Base-by-base conservation (phyloP, 768 basidiomycete genomes). In the Serendipita vermifera region DNA sequence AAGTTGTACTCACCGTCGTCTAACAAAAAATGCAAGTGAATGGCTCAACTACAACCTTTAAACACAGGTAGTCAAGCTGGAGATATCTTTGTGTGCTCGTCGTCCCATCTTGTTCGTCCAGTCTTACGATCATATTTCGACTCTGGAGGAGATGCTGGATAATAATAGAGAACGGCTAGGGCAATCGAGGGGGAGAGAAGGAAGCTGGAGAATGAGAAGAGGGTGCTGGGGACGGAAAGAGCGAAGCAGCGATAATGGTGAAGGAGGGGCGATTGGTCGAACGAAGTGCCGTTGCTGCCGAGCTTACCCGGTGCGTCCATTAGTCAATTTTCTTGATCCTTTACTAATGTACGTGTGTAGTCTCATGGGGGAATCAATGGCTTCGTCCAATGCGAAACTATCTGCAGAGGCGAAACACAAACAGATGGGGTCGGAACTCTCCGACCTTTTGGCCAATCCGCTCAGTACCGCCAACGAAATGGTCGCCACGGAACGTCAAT, bases 381-480 rank as follows among this genome's bases (percentile, higher is more conserved):
- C 56, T 61, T 33, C 14, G 20, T n/a, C n/a, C n/a, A n/a, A n/a
- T n/a, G n/a, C n/a, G n/a, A n/a, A n/a, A n/a, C n/a, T n/a, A n/a
- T n/a, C n/a, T n/a, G n/a, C 93, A 1, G 93, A 93, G 68, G 79
- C 73, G 53, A 91, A 88, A 3, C 79, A 83, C 32, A 72, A 67
- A 1, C 81, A 80, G 59, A 94, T 99, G 54, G 94, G 98, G 72
- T 82, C 85, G 71, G 94, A 99, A 59, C 73, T 99, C 54, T 92
- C 96, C 65, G 89, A 93, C 67, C 81, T 99, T 59, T 91, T 90
- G 59, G 90, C 91, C 14, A 78, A 72, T 43, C 73, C 98, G 14
- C 98, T 99, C 64, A 77, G 80, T 54, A 85, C 96, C 69, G 94
- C 94, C 3, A 98, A 99, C 67, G 83, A 77, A 4, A 99, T 99